Conservation (phyloP, 352 stramenopile genomes). For the Pythium apleroticum region DNA sequence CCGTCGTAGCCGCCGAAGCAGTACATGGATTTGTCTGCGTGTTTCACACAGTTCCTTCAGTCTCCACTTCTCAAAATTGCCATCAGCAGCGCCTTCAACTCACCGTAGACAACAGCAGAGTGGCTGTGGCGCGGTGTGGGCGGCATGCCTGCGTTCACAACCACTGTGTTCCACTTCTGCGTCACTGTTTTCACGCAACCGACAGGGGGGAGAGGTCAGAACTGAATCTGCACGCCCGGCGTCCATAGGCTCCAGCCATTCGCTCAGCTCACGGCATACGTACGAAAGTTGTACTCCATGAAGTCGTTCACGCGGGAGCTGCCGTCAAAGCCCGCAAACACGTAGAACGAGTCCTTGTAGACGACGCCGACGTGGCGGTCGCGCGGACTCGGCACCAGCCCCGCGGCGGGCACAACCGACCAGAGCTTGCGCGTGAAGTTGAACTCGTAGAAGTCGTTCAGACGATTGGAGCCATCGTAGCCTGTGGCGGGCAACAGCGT, state of each 20-base stretch:
- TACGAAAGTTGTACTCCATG: slow-evolving; percentile 94
- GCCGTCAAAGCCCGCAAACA: slow-evolving; percentile 95
- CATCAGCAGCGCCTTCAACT: not conserved
- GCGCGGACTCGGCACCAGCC: slow-evolving; percentile 80
- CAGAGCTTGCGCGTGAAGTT: slow-evolving; percentile 85
- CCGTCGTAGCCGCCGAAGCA: slow-evolving; percentile 96
- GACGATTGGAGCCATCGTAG: slow-evolving; percentile 91
- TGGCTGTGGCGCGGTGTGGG: slow-evolving; percentile 95
- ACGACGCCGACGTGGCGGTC: slow-evolving; percentile 94
- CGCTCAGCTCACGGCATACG: slow-evolving; percentile 18
- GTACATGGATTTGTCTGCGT: slow-evolving; percentile 77
- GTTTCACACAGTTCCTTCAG: not conserved
- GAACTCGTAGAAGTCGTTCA: slow-evolving; percentile 95
- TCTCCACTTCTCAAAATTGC: not conserved
- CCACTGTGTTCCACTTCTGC: slow-evolving; percentile 77
- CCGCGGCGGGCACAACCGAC: slow-evolving; percentile 67
- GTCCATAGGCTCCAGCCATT: not conserved
- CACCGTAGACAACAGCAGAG: slow-evolving; percentile 89
- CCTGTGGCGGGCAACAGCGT: slow-evolving; percentile 31
- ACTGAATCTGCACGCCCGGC: too few relatives aligned
- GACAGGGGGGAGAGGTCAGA: not conserved
- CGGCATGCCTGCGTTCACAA: slow-evolving; percentile 74
- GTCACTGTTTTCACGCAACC: slow-evolving; percentile 47
- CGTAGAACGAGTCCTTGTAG: slow-evolving; percentile 93
- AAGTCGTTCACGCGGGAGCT: slow-evolving; percentile 94